Evolutionary conservation across 768 basidiomycete genomes (phyloP).

Genomic region (Mycena filopes): DNA sequence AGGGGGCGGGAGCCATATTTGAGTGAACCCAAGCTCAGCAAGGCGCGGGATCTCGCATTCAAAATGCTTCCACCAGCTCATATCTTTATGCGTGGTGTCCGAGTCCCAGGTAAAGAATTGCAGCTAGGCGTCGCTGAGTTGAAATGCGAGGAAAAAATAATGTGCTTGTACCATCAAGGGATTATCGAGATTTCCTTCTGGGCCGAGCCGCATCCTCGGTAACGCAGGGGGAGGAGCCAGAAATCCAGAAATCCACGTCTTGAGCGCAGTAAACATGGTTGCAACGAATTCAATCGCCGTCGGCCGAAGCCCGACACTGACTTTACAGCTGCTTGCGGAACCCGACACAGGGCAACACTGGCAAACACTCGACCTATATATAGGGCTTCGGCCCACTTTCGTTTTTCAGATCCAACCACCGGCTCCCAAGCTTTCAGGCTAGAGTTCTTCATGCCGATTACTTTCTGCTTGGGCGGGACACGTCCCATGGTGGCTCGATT

Average conservation of each 20-base stretch:
- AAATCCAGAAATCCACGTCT: constrained; percentile 40
- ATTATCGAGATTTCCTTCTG: constrained; percentile 59
- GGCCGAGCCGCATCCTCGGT: constrained; percentile 69
- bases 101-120: constrained; percentile 94
- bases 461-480: constrained; percentile 52
- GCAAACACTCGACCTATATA: neutral
- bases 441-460: constrained; percentile 72
- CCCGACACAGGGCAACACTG: too few species aligned
- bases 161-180: constrained; percentile 71
- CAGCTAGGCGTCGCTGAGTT: constrained; percentile 52
- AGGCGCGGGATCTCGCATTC: constrained; percentile 72
- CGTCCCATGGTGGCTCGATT: constrained; percentile 58
- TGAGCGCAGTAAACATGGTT: constrained; percentile 45
- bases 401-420: constrained; percentile 54
- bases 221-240: constrained; percentile 51
- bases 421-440: constrained; percentile 52
- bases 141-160: neutral
- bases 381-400: neutral
- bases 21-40: constrained; percentile 77
- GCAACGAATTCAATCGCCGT: constrained; percentile 18
- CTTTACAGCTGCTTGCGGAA: too few species aligned
- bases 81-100: constrained; percentile 64
- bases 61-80: constrained; percentile 87
- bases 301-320: too few species aligned
- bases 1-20: constrained; percentile 86